Percentiles rank a stretch among this genome's conserved stretches.
These are phyloP conservation scores for Backusella macrospora DNA, from an alignment of 192 early-diverging fungal species.

Conservation along the genomic window DNA sequence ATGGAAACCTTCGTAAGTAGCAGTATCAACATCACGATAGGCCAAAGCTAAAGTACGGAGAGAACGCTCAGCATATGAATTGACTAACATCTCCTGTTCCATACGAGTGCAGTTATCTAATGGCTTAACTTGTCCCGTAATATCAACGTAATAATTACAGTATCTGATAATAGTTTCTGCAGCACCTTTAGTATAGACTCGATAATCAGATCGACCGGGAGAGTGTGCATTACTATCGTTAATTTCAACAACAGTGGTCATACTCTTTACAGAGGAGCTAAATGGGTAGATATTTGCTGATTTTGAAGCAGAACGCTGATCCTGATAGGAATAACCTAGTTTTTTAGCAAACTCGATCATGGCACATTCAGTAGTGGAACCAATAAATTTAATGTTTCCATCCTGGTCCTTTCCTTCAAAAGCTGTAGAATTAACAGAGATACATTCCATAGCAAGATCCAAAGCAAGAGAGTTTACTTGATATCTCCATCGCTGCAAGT, in stretches of 20 bases:
- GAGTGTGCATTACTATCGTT: slow-evolving; percentile 27
- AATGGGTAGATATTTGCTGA: slow-evolving; percentile 84
- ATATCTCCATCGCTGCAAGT: slow-evolving; percentile 28
- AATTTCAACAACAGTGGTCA: slow-evolving; percentile 71
- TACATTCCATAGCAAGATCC: slow-evolving; percentile 54
- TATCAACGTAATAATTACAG: slow-evolving; percentile 65
- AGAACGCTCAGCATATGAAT: slow-evolving; percentile 62
- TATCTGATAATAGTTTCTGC: slow-evolving; percentile 73
- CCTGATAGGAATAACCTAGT: slow-evolving; percentile 66
- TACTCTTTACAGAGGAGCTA: slow-evolving; percentile 87
- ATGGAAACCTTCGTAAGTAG: slow-evolving; percentile 42
- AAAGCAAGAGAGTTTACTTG: slow-evolving; percentile 45
- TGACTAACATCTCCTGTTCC: slow-evolving; percentile 56
- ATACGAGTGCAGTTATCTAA: slow-evolving; percentile 48
- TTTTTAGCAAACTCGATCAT: slow-evolving; percentile 67
- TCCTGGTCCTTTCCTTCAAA: slow-evolving; percentile 70
- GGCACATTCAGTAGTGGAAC: slow-evolving; percentile 83
- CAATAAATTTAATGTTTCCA: slow-evolving; percentile 64
- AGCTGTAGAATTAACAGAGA: slow-evolving; percentile 77
- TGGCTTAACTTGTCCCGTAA: slow-evolving; percentile 48
- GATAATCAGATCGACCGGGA: slow-evolving; percentile 42
- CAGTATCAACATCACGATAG: slow-evolving; percentile 68
- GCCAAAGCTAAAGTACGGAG: slow-evolving; percentile 77
- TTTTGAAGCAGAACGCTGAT: slow-evolving; percentile 47
- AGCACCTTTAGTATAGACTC: slow-evolving; percentile 77